Percentiles rank a stretch among this genome's conserved stretches.
phyloP scores from a whole-genome alignment of 352 stramenopile species.

The Globisporangium paddicum region DNA sequence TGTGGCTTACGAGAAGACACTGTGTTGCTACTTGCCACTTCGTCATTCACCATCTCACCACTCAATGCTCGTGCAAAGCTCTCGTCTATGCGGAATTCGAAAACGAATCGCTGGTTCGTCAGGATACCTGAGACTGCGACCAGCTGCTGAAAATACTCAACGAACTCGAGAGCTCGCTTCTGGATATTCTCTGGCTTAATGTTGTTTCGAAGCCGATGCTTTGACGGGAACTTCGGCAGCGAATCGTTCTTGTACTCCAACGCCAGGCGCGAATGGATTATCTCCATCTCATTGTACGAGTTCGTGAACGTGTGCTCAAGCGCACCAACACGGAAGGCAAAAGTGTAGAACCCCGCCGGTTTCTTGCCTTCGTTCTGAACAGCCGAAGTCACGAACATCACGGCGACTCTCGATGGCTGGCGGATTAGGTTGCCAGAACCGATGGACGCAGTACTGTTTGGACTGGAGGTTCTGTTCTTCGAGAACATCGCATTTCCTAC shows the following conservation, averaged over 20 bases:
- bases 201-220: constrained; percentile 71
- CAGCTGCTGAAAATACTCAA: constrained; percentile 69
- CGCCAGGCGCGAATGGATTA: constrained; percentile 50
- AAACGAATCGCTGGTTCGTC: constrained; percentile 54
- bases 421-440: constrained; percentile 2
- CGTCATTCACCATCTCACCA: neutral
- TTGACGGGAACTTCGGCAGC: constrained; percentile 77
- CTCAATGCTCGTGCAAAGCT: constrained; percentile 28
- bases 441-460: constrained; percentile 5
- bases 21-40: constrained; percentile 8
- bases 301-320: constrained; percentile 50
- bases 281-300: constrained; percentile 72
- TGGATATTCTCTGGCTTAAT: constrained; percentile 83
- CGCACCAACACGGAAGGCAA: constrained; percentile 34
- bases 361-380: constrained; percentile 68
- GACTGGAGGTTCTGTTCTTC: neutral
- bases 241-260: constrained; percentile 20
- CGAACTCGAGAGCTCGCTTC: constrained; percentile 77
- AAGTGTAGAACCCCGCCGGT: constrained; percentile 57
- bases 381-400: constrained; percentile 46
- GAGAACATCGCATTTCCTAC: constrained; percentile 1
- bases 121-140: constrained; percentile 42
- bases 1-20: constrained; percentile 6
- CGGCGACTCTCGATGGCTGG: constrained; percentile 16
- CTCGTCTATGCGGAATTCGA: constrained; percentile 57